phyloP scores from a whole-genome alignment of 2,329 filamentous ascomycete species.

The Diaporthe velutina region DNA sequence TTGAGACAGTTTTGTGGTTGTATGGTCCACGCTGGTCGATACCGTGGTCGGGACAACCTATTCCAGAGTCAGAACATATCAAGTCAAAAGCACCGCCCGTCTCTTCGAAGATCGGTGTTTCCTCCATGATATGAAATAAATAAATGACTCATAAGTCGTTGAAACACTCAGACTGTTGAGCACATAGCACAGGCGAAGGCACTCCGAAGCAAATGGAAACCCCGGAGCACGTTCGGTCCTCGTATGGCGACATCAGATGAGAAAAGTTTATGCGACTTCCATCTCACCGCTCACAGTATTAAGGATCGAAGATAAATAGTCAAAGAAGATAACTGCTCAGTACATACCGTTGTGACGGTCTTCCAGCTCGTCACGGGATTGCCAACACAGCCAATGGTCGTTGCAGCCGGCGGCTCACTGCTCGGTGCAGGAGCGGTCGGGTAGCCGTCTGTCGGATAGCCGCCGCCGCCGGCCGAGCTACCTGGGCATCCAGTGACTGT shows the following conservation, averaged over 20 bases:
- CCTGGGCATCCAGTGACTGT: slow-evolving; percentile 23
- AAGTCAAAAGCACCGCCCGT: background rate
- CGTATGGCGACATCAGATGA: background rate
- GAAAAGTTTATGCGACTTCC: no score
- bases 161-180: background rate
- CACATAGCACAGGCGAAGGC: background rate
- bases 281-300: no score
- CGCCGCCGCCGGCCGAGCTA: background rate
- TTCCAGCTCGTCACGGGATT: slow-evolving; percentile 30
- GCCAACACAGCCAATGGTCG: slow-evolving; percentile 21
- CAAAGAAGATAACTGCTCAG: background rate
- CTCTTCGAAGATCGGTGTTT: background rate
- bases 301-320: background rate
- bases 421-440: slow-evolving; percentile 9
- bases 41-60: slow-evolving; percentile 19
- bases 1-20: slow-evolving; percentile 4
- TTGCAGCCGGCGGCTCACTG: background rate
- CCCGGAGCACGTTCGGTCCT: background rate
- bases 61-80: background rate
- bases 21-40: slow-evolving; percentile 24
- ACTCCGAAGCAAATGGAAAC: background rate
- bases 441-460: background rate
- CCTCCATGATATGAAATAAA: background rate
- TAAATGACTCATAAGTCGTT: no score
- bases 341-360: slow-evolving; percentile 23